Conservation (phyloP, 2,329 filamentous ascomycete species). For the Botryosphaeria agaves region DNA sequence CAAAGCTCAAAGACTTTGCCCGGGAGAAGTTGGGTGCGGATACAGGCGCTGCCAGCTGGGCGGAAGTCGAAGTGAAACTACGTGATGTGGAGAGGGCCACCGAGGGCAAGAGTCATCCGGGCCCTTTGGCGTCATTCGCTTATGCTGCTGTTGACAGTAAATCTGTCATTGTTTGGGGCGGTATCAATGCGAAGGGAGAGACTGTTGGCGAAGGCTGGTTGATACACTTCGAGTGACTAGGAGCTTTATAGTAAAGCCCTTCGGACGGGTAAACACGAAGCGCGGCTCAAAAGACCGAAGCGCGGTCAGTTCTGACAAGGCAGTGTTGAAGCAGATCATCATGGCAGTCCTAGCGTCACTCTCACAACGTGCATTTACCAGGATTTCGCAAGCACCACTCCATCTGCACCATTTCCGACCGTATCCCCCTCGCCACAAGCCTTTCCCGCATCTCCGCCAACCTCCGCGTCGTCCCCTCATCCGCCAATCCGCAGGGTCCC, state of each 20-base stretch:
- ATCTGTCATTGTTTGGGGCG: no score
- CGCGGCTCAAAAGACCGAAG: no score
- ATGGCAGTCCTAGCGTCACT: no score
- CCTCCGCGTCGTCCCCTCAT: background rate
- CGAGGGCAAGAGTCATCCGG: slow-evolving; percentile 26
- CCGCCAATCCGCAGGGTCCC: background rate
- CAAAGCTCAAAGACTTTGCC: slow-evolving; percentile 25
- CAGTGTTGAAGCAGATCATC: no score
- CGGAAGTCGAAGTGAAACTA: slow-evolving; percentile 21
- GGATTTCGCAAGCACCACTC: no score
- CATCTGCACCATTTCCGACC: slow-evolving; percentile 1
- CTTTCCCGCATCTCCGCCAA: background rate
- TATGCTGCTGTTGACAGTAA: slow-evolving; percentile 21
- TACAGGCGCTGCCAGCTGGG: slow-evolving; percentile 23
- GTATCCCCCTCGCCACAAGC: slow-evolving; percentile 1
- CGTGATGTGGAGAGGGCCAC: slow-evolving; percentile 15
- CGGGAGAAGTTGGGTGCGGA: slow-evolving; percentile 21
- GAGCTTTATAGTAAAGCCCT: no score
- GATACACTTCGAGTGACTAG: no score
- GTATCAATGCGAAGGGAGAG: no score
- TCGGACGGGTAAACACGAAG: no score
- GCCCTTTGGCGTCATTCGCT: slow-evolving; percentile 23
- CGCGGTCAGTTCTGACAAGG: no score
- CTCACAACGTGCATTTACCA: no score
- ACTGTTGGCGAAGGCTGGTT: no score